Evolutionary conservation across 495 filamentous ascomycete genomes (phyloP).

Genomic region (Trichocladium antarcticum): DNA sequence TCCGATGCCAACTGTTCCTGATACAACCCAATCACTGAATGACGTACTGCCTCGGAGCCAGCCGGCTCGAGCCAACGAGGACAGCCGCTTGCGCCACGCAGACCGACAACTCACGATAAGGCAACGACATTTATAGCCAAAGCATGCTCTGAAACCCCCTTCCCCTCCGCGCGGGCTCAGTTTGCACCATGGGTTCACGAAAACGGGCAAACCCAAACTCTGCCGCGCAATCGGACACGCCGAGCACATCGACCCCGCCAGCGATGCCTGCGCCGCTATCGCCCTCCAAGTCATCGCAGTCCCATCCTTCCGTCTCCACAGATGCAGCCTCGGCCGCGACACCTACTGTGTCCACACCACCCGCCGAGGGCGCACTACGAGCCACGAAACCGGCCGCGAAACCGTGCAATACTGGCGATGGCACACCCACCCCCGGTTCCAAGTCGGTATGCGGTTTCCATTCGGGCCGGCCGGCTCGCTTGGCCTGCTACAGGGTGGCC

Average conservation of each 20-base stretch:
- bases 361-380: not conserved
- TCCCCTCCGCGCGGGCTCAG: not conserved
- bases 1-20: not conserved
- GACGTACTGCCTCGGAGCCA: conserved; percentile 10
- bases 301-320: not conserved
- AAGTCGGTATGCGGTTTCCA: conserved; percentile 15
- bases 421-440: conserved; percentile 1
- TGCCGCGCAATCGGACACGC: conserved; percentile 16
- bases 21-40: conserved; percentile 4
- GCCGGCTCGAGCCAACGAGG: not conserved
- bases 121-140: conserved; percentile 2
- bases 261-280: conserved; percentile 12
- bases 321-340: not conserved
- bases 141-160: not conserved
- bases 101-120: not conserved
- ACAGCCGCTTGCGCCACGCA: not conserved
- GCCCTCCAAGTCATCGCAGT: conserved; percentile 3
- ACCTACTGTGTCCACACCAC: conserved; percentile 1
- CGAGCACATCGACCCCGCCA: conserved; percentile 6
- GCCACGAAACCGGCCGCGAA: conserved; percentile 2
- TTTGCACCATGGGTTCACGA: conserved; percentile 43
- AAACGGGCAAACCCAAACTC: conserved; percentile 54
- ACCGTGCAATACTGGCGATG: too few relatives aligned
- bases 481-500: not conserved
- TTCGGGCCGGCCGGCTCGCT: not conserved